Evolutionary conservation across 306 rosid species (phyloP).

Genomic region (Vigna radiata): DNA sequence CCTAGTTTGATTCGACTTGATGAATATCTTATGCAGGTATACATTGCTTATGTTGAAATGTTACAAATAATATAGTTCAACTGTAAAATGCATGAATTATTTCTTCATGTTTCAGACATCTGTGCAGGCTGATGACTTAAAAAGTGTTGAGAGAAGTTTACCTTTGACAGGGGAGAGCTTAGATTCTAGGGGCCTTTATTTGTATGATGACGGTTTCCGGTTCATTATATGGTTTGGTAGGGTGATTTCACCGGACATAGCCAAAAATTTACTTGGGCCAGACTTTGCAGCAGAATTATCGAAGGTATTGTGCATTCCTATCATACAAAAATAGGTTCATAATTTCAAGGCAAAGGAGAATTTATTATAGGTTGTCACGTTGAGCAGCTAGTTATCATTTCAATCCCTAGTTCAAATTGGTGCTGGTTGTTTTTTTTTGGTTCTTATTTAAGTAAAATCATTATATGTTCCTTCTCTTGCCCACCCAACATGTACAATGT

Average conservation of each 20-base stretch:
- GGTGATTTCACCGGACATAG: constrained; percentile 89
- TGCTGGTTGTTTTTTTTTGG: constrained; percentile 17
- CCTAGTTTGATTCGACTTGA: constrained; percentile 86
- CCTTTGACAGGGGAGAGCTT: constrained; percentile 84
- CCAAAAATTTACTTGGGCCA: constrained; percentile 87
- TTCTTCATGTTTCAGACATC: constrained; percentile 59
- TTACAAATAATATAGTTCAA: constrained; percentile 12
- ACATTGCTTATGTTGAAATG: constrained; percentile 28
- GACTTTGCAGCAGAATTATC: constrained; percentile 94
- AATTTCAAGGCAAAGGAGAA: constrained; percentile 6
- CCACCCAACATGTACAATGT: neutral
- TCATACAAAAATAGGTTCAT: constrained; percentile 13
- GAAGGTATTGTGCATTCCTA: constrained; percentile 66
- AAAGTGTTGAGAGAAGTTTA: constrained; percentile 72
- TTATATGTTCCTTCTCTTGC: neutral
- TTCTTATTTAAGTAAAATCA: constrained; percentile 9
- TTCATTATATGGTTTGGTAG: constrained; percentile 89
- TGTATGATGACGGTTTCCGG: constrained; percentile 86
- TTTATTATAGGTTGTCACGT: constrained; percentile 4
- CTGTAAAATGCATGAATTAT: constrained; percentile 34
- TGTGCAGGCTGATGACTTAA: constrained; percentile 57
- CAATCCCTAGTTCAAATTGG: neutral
- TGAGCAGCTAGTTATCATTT: constrained; percentile 21
- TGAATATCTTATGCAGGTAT: constrained; percentile 83
- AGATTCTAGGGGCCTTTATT: constrained; percentile 89